These are phyloP conservation scores for Fusarium siculi DNA, from an alignment of 2,329 filamentous ascomycete genomes.

Conservation along the genomic window DNA sequence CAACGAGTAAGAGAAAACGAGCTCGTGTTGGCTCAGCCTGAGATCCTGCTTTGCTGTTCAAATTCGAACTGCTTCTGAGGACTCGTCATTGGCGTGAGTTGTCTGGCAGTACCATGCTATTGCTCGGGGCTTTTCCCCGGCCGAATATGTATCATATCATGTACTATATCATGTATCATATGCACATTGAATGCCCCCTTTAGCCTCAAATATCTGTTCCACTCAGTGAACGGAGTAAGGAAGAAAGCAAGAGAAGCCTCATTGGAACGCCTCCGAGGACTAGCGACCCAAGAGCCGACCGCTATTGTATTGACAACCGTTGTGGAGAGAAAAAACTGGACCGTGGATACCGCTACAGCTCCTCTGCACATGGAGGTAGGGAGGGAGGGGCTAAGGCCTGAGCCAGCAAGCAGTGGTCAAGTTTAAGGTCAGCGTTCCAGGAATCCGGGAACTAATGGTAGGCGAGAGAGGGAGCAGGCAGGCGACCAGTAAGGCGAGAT, in stretches of 20 bases:
- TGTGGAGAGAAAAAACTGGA: constrained; percentile 27
- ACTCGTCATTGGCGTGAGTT: constrained; percentile 19
- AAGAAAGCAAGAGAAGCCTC: constrained; percentile 13
- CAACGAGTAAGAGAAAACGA: neutral
- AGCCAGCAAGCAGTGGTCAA: constrained; percentile 26
- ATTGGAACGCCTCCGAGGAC: constrained; percentile 28
- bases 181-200: constrained; percentile 27
- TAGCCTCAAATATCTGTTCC: constrained; percentile 21
- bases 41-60: constrained; percentile 11
- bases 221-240: constrained; percentile 3
- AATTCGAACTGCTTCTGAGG: constrained; percentile 5
- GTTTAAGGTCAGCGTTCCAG: constrained; percentile 36
- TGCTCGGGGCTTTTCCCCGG: constrained; percentile 20
- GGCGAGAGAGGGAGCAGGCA: constrained; percentile 29
- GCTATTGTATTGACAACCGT: constrained; percentile 34
- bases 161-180: constrained; percentile 19
- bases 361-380: constrained; percentile 15
- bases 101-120: constrained; percentile 10
- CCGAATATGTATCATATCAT: constrained; percentile 21
- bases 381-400: constrained; percentile 13
- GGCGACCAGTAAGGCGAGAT: constrained; percentile 38
- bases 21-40: neutral
- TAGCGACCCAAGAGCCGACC: constrained; percentile 33
- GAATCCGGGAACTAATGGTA: constrained; percentile 44
- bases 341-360: constrained; percentile 28